These are phyloP conservation scores for Coprinellus micaceus DNA, from an alignment of 768 basidiomycete species.

Conservation along the genomic window DNA sequence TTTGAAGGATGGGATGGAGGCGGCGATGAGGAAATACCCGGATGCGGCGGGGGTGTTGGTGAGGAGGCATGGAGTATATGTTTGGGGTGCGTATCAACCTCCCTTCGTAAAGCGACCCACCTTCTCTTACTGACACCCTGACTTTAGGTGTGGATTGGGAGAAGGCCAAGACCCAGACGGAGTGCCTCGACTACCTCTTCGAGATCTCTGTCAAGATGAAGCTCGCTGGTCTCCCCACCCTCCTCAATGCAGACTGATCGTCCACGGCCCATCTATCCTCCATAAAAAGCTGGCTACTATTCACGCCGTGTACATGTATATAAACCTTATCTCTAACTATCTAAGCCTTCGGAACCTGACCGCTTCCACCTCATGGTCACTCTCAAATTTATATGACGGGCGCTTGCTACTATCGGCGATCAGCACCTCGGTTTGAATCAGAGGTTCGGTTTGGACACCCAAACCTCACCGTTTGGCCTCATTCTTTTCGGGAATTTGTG, in stretches of 20 bases:
- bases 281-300: too few relatives aligned
- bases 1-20: slow-evolving; percentile 83
- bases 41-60: slow-evolving; percentile 77
- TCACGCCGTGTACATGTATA: too few relatives aligned
- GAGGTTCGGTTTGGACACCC: too few relatives aligned
- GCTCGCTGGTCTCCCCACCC: slow-evolving; percentile 53
- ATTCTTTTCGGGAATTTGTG: too few relatives aligned
- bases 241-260: slow-evolving; percentile 24
- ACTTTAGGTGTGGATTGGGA: slow-evolving; percentile 65
- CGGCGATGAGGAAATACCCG: slow-evolving; percentile 76
- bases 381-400: too few relatives aligned
- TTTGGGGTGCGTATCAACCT: slow-evolving; percentile 60
- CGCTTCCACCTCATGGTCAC: too few relatives aligned
- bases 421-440: too few relatives aligned
- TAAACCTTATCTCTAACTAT: too few relatives aligned
- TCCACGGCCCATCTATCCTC: too few relatives aligned
- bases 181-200: slow-evolving; percentile 91
- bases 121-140: neutral
- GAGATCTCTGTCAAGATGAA: slow-evolving; percentile 86
- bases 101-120: neutral
- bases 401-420: too few relatives aligned
- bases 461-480: too few relatives aligned
- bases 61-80: slow-evolving; percentile 76
- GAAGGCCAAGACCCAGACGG: slow-evolving; percentile 85
- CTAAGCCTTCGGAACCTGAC: too few relatives aligned